Conservation (phyloP, 371 early-diverging fungal genomes). For the Syncephalastrum sp. region DNA sequence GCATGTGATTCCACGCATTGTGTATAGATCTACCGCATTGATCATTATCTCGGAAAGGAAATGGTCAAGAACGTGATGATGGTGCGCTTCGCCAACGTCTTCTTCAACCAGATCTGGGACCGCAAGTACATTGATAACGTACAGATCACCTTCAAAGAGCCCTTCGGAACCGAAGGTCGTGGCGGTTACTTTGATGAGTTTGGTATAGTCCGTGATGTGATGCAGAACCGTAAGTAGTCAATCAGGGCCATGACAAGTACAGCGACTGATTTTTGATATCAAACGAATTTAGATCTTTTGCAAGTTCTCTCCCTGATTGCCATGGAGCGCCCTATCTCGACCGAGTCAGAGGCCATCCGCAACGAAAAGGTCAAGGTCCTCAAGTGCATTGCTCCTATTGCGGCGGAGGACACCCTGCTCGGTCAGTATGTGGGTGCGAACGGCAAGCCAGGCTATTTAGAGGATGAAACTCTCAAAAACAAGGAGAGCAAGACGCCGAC, state of each 20-base stretch:
- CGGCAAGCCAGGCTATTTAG: slow-evolving; percentile 83
- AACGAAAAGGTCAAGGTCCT: slow-evolving; percentile 93
- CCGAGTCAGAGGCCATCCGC: slow-evolving; percentile 88
- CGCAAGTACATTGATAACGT: slow-evolving; percentile 88
- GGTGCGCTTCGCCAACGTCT: slow-evolving; percentile 92
- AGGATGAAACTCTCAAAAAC: slow-evolving; percentile 78
- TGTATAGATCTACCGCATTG: slow-evolving; percentile 92
- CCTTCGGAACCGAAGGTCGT: slow-evolving; percentile 97
- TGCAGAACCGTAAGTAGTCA: slow-evolving; percentile 87
- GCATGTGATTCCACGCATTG: background rate
- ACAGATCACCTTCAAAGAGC: slow-evolving; percentile 98
- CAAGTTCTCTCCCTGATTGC: slow-evolving; percentile 90
- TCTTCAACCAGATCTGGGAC: slow-evolving; percentile 93
- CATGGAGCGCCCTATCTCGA: slow-evolving; percentile 87
- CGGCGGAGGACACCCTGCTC: slow-evolving; percentile 72
- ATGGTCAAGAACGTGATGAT: slow-evolving; percentile 98
- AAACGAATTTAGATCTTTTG: slow-evolving; percentile 58
- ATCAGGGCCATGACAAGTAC: background rate
- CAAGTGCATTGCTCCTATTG: slow-evolving; percentile 78
- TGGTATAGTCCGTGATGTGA: slow-evolving; percentile 99
- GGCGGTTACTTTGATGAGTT: slow-evolving; percentile 99
- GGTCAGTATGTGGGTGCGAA: slow-evolving; percentile 87
- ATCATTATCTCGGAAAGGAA: slow-evolving; percentile 98
- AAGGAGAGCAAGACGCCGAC: slow-evolving; percentile 77
- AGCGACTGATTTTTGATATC: background rate